Conservation (phyloP, 345 rosid species). For the Alliaria petiolata region DNA sequence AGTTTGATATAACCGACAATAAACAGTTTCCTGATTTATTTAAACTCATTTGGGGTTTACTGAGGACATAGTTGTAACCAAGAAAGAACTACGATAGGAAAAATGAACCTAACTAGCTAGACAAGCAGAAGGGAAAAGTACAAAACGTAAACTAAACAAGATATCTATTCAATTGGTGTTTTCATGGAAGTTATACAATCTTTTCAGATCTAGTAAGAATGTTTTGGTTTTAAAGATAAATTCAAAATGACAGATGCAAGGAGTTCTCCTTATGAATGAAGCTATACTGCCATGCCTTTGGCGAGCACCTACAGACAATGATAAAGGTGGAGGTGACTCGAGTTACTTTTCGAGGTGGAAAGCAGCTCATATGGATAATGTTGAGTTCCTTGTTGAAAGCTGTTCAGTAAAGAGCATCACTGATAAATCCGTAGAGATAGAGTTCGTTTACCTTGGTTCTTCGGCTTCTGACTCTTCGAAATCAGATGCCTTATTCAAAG, state of each 20-base stretch:
- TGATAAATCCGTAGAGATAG: conserved; percentile 47
- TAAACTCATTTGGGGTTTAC: not conserved
- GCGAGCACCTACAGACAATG: conserved; percentile 97
- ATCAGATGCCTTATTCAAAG: conserved; percentile 47
- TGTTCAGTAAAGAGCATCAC: conserved; percentile 50
- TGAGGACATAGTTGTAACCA: not conserved
- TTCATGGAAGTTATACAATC: not conserved
- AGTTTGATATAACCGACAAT: not conserved
- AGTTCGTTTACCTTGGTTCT: conserved; percentile 44
- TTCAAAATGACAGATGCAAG: conserved; percentile 55
- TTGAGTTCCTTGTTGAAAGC: conserved; percentile 52
- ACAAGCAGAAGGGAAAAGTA: not conserved
- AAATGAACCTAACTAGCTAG: not conserved
- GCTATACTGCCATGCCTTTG: conserved; percentile 89
- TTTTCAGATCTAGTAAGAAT: not conserved
- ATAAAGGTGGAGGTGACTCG: conserved; percentile 75
- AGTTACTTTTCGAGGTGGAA: conserved; percentile 89
- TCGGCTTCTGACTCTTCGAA: conserved; percentile 28
- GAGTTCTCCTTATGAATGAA: conserved; percentile 58
- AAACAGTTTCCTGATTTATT: not conserved
- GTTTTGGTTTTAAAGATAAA: conserved; percentile 1
- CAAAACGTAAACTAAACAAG: not conserved
- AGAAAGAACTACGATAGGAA: too few species aligned
- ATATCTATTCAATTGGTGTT: not conserved
- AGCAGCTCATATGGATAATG: conserved; percentile 54